Evolutionary conservation across 164 flowering plant species (phyloP), one percentile per base, ranked within the genome.

Genomic region (Umbilicus rupestris): DNA sequence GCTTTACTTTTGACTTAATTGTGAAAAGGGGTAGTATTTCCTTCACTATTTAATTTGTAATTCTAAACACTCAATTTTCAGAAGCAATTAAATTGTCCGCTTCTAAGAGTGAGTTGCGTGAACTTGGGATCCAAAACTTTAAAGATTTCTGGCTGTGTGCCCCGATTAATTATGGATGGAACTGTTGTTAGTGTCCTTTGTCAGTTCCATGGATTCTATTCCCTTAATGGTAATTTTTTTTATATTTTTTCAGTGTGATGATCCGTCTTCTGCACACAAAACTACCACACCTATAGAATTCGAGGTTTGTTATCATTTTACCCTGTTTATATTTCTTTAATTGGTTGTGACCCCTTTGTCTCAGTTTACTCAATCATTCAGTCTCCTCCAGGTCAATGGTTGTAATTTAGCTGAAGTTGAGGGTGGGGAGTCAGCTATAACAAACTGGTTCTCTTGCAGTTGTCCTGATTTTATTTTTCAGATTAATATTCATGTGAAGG

Each of bases 391-490:
- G 97, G 90, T 88, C 29, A 82, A 90, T 75, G 90, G 76, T 26
- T 68, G 59, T 57, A 68, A 87, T 78, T 77, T 90, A 63, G 82
- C 89, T 49, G 95, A 81, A 74, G 57, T 87, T 49, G 80, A 77
- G 35, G 90, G 86, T 35, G 95, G 97, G 64, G 92, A 88, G 74
- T 77, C 82, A 55, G 94, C 90, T 42, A 80, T 72, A 12, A 90
- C 95, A 66, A 90, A 90, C 73, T 71, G 83, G 73, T 83, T 77
- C 64, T 85, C 95, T 35, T 84, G 90, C 75, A 85, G 83, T 79
- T 95, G 97, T 68, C 87, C 84, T 49, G 80, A 83, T 1, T 88
- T 90, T 79, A 74, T 78, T 29, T 59, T 90, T 19, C 82, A 82
- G 59, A 77, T 90, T 72, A 82, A 17, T 37, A 78, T 87, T 76